Percentiles rank a stretch among this genome's conserved stretches.
Evolutionary conservation across 1,139 yeast genomes (phyloP).

Genomic region (Candida pseudocylindracea): DNA sequence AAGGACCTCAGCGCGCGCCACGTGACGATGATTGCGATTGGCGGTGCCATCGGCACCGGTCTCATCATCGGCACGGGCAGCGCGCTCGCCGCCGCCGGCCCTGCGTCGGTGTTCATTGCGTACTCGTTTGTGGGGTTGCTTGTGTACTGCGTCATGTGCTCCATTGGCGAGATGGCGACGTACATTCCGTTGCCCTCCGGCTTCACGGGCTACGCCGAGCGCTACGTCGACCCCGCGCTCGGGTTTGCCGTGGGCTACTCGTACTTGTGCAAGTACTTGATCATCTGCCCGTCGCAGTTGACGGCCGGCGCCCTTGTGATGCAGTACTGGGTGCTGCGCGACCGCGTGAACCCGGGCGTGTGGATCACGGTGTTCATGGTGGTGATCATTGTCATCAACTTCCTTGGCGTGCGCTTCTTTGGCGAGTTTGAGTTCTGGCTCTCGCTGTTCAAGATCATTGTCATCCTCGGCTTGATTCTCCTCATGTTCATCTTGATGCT

Average conservation of each 20-base stretch:
- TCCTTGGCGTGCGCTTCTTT: conserved; percentile 21
- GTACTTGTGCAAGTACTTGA: conserved; percentile 38
- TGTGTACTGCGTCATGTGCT: conserved; percentile 49
- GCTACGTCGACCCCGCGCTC: conserved; percentile 47
- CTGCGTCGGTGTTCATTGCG: conserved; percentile 41
- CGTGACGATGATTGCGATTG: conserved; percentile 49
- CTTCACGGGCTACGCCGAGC: conserved; percentile 44
- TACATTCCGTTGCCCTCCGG: conserved; percentile 49
- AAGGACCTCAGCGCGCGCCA: conserved; percentile 48
- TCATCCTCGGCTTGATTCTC: conserved; percentile 29
- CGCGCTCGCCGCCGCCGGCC: conserved; percentile 43
- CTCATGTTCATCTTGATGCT: conserved; percentile 24
- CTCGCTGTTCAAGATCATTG: conserved; percentile 32
- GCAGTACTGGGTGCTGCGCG: conserved; percentile 31
- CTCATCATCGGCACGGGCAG: conserved; percentile 49
- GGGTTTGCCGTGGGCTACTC: conserved; percentile 61
- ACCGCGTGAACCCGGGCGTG: conserved; percentile 26
- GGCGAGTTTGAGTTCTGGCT: conserved; percentile 58
- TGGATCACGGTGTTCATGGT: conserved; percentile 34
- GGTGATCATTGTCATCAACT: conserved; percentile 14
- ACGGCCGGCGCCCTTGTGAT: conserved; percentile 38
- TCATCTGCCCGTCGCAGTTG: conserved; percentile 40
- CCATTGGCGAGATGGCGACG: conserved; percentile 59
- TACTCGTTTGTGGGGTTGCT: conserved; percentile 38
- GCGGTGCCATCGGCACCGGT: conserved; percentile 37